A percentile compares a stretch with the other conserved stretches of the same genome.
phyloP scores from a whole-genome alignment of 2,329 filamentous ascomycete genomes.

The Orbilia blumenaviensis region DNA sequence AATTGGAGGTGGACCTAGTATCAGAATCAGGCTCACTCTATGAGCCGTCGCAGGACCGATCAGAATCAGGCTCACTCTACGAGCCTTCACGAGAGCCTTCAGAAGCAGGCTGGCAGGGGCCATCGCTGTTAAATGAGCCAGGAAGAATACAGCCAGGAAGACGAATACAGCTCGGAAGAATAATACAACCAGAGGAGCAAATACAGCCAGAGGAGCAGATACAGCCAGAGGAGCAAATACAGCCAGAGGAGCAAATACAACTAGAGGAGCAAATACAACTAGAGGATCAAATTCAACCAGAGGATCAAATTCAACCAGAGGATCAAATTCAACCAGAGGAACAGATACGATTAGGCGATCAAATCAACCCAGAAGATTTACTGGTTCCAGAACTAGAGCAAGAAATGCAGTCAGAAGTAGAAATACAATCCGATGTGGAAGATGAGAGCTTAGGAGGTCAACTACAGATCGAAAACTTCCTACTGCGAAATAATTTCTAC shows the following conservation, averaged over 20 bases:
- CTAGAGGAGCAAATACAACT: no score
- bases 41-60: not conserved
- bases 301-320: no score
- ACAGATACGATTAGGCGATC: no score
- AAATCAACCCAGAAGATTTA: no score
- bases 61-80: not conserved
- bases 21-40: not conserved
- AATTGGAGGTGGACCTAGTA: no score
- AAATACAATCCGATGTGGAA: not conserved
- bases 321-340: no score
- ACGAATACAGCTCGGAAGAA: not conserved
- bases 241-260: not conserved
- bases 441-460: not conserved
- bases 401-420: not conserved
- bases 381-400: not conserved
- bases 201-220: not conserved
- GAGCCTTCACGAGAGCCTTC: not conserved
- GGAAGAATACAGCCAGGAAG: not conserved
- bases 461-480: not conserved
- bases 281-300: no score
- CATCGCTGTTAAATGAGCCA: not conserved
- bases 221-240: not conserved
- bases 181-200: no score
- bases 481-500: no score
- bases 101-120: not conserved